Percentiles rank a stretch among this genome's conserved stretches.
Evolutionary conservation across 164 flowering plant species (phyloP).

Genomic region (Magnolia sinica): DNA sequence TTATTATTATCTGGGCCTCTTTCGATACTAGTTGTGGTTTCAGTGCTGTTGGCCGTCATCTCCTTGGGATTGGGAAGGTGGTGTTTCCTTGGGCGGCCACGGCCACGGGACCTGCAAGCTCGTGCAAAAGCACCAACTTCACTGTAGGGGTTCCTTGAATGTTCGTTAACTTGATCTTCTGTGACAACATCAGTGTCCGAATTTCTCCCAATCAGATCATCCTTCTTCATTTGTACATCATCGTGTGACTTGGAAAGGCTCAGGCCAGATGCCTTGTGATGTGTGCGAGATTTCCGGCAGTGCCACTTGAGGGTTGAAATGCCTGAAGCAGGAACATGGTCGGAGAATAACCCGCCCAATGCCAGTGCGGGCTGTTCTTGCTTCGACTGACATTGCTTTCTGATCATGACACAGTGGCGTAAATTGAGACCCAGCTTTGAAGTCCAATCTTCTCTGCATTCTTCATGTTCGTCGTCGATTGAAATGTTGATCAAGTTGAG

Average conservation of each 20-base stretch:
- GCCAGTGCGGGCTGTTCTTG: conserved; percentile 52
- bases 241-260: conserved; percentile 17
- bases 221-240: conserved; percentile 21
- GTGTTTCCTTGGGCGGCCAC: conserved; percentile 12
- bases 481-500: conserved; percentile 73
- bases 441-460: conserved; percentile 80
- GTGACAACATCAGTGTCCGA: conserved; percentile 20
- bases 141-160: conserved; percentile 31
- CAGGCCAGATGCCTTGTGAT: conserved; percentile 24
- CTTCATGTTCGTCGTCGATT: conserved; percentile 52
- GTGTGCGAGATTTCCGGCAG: conserved; percentile 63
- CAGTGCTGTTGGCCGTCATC: conserved; percentile 3
- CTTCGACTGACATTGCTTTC: conserved; percentile 48
- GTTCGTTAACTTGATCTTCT: conserved; percentile 40
- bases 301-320: conserved; percentile 53
- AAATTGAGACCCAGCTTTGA: conserved; percentile 70
- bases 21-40: conserved; percentile 12
- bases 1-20: conserved; percentile 10
- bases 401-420: conserved; percentile 49
- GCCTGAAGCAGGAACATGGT: conserved; percentile 24
- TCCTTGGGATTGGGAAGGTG: background rate
- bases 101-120: conserved; percentile 9
- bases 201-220: conserved; percentile 15
- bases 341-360: conserved; percentile 50
- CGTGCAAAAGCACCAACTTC: conserved; percentile 18